Evolutionary conservation across 2,329 filamentous ascomycete species (phyloP), one percentile per base, ranked within the genome.

Genomic region (Exophiala sp.): DNA sequence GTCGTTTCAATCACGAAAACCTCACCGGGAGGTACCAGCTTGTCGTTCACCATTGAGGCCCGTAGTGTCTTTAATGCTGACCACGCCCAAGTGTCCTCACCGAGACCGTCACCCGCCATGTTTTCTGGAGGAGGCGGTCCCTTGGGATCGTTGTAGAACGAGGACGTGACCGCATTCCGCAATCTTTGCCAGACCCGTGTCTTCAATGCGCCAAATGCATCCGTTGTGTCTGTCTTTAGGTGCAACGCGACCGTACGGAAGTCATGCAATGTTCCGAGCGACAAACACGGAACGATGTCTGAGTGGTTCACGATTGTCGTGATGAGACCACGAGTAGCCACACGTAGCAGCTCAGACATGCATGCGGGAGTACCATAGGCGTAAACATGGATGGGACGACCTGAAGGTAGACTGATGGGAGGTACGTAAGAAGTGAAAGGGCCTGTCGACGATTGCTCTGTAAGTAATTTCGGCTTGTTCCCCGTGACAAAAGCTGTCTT

Each of bases 361-460:
- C 85, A 86, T 0, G 86, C 82, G 0, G 87, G 87, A 1, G 87
- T 84, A 0, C 88, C 88, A 66, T 90, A 91, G 5, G 88, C 85
- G 66, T 89, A 91, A 10, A 90, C 88, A 62, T 91, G 88, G 16
- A 91, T 86, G 2, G 86, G 84, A 0, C 88, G 80, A 12, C 84
- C 83, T 0, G 84, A 63, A 0, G 88, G 88, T 0, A 91, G 76
- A 14, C 75, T 78, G 32, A 83, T 59, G 54, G 63, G 48, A 4
- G 72, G 72, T 29, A 55, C 38, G 20, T 55, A 55, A n/a, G 54
- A 49, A 7, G 44, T 51, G 35, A 50, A 52, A 68, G 71, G 32
- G 77, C 52, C 9, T 16, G 43, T 35, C 14, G 44, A 47, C 24
- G 45, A 20, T 11, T 54, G 63, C 53, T 45, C 66, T 52, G 50